These are phyloP conservation scores for Rhizopogon parksii DNA, from an alignment of 1,284 basidiomycete species.

Conservation along the genomic window DNA sequence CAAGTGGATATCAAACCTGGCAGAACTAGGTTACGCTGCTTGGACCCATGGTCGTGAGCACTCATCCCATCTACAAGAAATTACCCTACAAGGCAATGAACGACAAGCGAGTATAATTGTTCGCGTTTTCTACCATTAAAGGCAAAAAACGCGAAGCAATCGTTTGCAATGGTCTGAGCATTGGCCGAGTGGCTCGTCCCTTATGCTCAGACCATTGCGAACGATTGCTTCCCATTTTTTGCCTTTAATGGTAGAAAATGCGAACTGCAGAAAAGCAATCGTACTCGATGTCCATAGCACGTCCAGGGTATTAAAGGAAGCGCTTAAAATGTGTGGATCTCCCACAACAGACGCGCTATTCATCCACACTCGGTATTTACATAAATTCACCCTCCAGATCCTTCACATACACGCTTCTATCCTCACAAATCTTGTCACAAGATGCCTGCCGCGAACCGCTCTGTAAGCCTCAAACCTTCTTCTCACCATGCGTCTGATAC, in stretches of 20 bases:
- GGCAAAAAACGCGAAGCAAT: constrained; percentile 20
- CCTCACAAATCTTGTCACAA: neutral
- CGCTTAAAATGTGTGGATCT: neutral
- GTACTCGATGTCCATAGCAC: constrained; percentile 9
- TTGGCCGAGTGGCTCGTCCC: constrained; percentile 22
- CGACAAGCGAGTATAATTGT: constrained; percentile 4
- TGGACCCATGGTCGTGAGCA: constrained; percentile 6
- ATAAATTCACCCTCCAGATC: neutral
- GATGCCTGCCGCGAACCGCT: constrained; percentile 8
- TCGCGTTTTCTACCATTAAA: constrained; percentile 16
- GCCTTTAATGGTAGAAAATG: constrained; percentile 13
- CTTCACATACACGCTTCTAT: neutral
- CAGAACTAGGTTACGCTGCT: too few relatives aligned
- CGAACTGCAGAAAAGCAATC: constrained; percentile 22
- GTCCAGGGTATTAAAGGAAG: constrained; percentile 16
- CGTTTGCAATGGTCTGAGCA: constrained; percentile 11
- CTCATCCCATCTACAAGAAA: constrained; percentile 4
- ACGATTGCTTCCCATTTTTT: constrained; percentile 21
- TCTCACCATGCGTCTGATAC: neutral
- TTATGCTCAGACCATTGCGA: constrained; percentile 10
- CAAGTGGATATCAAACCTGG: neutral
- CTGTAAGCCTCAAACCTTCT: constrained; percentile 9
- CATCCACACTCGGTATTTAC: neutral
- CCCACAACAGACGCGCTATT: neutral
- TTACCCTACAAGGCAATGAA: constrained; percentile 19